These are phyloP conservation scores for Aureobasidium sp. DNA, from an alignment of 2,329 filamentous ascomycete species.

Conservation along the genomic window DNA sequence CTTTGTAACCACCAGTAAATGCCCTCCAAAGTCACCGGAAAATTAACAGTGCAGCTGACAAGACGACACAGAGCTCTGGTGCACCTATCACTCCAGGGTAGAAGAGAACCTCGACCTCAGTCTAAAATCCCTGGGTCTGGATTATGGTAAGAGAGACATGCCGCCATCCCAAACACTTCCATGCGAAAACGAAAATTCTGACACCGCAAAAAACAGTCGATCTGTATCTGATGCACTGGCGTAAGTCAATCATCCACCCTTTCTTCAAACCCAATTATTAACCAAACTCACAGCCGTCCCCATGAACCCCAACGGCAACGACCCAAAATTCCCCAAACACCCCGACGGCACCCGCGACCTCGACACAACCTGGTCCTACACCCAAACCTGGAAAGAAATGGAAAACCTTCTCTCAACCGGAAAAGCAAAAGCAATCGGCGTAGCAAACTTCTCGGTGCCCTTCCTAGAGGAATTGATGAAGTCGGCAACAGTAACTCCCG, in stretches of 20 bases:
- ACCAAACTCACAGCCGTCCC: slow-evolving; percentile 44
- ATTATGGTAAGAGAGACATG: slow-evolving; percentile 46
- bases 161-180: too few relatives aligned
- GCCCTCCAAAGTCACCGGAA: neutral
- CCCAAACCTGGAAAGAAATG: slow-evolving; percentile 72
- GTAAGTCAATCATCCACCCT: neutral
- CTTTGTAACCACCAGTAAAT: slow-evolving; percentile 64
- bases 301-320: slow-evolving; percentile 63
- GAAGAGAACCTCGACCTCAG: slow-evolving; percentile 66
- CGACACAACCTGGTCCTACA: slow-evolving; percentile 59
- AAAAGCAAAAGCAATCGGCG: slow-evolving; percentile 45
- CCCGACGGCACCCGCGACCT: slow-evolving; percentile 70
- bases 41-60: neutral
- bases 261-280: neutral
- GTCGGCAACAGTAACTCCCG: slow-evolving; percentile 57
- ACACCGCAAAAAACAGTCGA: neutral
- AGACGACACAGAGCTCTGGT: slow-evolving; percentile 46
- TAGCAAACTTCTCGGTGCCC: slow-evolving; percentile 44
- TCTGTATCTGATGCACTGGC: slow-evolving; percentile 72
- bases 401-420: slow-evolving; percentile 51
- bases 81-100: slow-evolving; percentile 65
- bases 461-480: slow-evolving; percentile 45
- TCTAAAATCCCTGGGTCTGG: slow-evolving; percentile 64
- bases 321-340: slow-evolving; percentile 65
- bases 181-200: slow-evolving; percentile 32